A percentile compares a stretch with the other conserved stretches of the same genome.
Conservation (phyloP, 1,284 basidiomycete species). For the Apiotrichum gracile region DNA sequence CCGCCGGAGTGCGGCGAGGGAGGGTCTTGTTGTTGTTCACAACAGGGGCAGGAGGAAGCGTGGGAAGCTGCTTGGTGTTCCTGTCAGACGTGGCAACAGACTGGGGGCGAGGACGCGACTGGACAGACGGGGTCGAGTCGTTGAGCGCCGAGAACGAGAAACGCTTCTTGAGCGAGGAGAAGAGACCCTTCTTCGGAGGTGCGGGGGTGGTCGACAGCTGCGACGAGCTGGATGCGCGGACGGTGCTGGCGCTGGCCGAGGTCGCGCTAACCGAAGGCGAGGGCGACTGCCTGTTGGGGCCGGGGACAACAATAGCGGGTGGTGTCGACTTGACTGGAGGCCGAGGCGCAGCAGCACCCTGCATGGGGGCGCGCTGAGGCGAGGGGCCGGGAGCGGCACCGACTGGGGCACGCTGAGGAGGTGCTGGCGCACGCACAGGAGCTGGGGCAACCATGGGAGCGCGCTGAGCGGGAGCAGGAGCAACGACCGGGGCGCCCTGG, state of each 20-base stretch:
- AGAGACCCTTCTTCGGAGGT: constrained; percentile 9
- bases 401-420: neutral
- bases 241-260: neutral
- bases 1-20: neutral
- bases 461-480: neutral
- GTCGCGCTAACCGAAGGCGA: neutral
- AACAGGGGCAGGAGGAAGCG: neutral
- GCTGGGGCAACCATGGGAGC: neutral
- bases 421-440: too few species aligned
- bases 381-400: neutral
- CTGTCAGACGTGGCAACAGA: neutral
- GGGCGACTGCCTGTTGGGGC: neutral
- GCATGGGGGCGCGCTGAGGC: neutral
- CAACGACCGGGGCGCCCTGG: neutral
- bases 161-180: constrained; percentile 14
- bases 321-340: too few species aligned
- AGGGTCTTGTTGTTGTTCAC: neutral
- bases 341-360: neutral
- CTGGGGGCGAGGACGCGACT: constrained; percentile 2
- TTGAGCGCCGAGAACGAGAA: constrained; percentile 12
- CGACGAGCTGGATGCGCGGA: neutral
- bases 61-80: neutral
- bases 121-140: neutral
- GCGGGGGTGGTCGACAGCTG: neutral
- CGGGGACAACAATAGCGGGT: neutral